Evolutionary conservation across 306 rosid genomes (phyloP), one percentile per base, ranked within the genome.

Genomic region (Casuarina cunninghamiana): DNA sequence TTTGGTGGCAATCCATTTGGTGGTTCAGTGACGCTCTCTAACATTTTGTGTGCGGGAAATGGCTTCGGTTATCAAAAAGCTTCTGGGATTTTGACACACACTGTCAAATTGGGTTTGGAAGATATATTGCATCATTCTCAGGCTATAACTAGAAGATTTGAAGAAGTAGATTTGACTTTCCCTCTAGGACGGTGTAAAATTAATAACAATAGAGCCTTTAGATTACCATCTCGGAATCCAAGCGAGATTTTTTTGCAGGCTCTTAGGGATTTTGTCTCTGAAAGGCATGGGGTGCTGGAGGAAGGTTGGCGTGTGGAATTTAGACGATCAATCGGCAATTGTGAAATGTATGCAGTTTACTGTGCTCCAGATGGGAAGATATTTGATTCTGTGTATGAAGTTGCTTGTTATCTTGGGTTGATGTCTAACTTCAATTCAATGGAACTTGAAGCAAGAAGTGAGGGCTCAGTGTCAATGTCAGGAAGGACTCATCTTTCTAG

Each of bases 281-380:
- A 91, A 82, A 86, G 88, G 85, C 93, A 80, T 74, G 99, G 99
- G 61, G 91, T 88, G 37, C 86, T 96, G 76, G 98, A 90, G 88
- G 99, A 93, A 69, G 98, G 99, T 69, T 96, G 99, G 99, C 90
- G 82, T 73, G 99, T 96, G 77, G 99, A 96, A 75, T 82, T 96
- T 75, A 90, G 91, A 82, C 89, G 82, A 83, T 83, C 97, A 65
- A 50, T 79, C 66, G 85, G 81, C 80, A 89, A 85, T 82, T 80
- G 92, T 79, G 97, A 96, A 62, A 62, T 83, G 43, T 93, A 90
- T 96, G 88, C 97, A 11, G 93, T 93, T 72, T 96, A 96, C 89
- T 83, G 93, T 87, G 94, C 98, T 26, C 99, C 99, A 10, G 92
- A 96, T 78, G 99, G 99, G 78, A 93, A 90, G 86, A 86, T 86